These are phyloP conservation scores for Macrotyloma uniflorum DNA, from an alignment of 306 rosid species.

Conservation along the genomic window DNA sequence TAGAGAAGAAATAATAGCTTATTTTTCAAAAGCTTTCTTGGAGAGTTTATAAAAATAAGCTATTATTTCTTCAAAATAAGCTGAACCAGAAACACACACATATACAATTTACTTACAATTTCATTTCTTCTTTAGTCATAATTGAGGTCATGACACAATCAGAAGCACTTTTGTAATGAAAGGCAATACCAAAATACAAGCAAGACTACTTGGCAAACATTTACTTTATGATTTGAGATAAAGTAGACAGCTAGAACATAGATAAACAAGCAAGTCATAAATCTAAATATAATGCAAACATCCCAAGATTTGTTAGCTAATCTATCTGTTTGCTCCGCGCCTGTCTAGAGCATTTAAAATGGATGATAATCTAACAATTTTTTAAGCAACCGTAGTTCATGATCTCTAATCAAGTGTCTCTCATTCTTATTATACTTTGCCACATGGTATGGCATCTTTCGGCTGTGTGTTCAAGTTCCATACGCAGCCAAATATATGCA, in stretches of 20 bases:
- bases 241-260: not conserved
- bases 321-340: not conserved
- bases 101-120: constrained; percentile 9
- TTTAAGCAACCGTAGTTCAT: not conserved
- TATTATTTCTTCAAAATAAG: not conserved
- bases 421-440: not conserved
- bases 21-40: not conserved
- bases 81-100: not conserved
- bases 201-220: constrained; percentile 11
- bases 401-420: constrained; percentile 17
- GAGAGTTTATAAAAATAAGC: not conserved
- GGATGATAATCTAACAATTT: constrained; percentile 6
- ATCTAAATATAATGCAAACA: not conserved
- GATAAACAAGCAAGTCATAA: constrained; percentile 1
- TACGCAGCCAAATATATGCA: constrained; percentile 1
- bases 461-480: constrained; percentile 1
- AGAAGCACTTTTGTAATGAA: not conserved
- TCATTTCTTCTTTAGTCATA: constrained; percentile 5
- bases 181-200: not conserved
- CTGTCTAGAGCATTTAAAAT: constrained; percentile 9
- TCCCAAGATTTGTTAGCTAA: not conserved
- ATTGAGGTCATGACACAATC: constrained; percentile 17
- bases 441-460: not conserved
- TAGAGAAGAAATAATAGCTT: not conserved
- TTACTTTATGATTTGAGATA: not conserved